Evolutionary conservation across 2,329 filamentous ascomycete species (phyloP).

Genomic region (Fusarium protoensiforme): DNA sequence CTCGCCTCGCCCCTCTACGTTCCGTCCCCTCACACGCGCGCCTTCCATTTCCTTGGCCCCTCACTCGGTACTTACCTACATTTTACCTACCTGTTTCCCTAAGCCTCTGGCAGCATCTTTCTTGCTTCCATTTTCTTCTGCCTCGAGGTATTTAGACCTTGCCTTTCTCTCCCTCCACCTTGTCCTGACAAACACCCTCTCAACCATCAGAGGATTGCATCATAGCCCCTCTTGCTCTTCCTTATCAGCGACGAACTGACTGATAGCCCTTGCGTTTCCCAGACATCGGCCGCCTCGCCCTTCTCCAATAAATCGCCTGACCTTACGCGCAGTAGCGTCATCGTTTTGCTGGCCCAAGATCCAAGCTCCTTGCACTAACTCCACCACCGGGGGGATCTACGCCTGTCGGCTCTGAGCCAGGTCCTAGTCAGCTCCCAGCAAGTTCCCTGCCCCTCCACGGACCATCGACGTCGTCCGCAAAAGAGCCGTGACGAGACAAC

Average conservation of each 20-base stretch:
- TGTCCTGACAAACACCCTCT: background rate
- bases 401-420: slow-evolving; percentile 32
- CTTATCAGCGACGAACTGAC: slow-evolving; percentile 4
- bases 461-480: slow-evolving; percentile 32
- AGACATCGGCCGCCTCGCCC: slow-evolving; percentile 23
- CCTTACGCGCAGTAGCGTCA: slow-evolving; percentile 44
- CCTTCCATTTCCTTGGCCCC: slow-evolving; percentile 15
- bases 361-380: slow-evolving; percentile 43
- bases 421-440: slow-evolving; percentile 31
- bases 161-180: background rate
- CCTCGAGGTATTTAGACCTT: slow-evolving; percentile 12
- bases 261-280: slow-evolving; percentile 16
- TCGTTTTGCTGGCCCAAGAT: slow-evolving; percentile 33
- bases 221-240: background rate
- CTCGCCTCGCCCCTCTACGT: background rate
- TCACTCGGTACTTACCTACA: slow-evolving; percentile 26
- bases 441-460: slow-evolving; percentile 43
- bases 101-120: slow-evolving; percentile 21
- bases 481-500: slow-evolving; percentile 32
- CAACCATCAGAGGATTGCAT: background rate
- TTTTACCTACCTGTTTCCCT: slow-evolving; percentile 3
- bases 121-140: slow-evolving; percentile 22
- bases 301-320: slow-evolving; percentile 44
- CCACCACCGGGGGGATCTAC: slow-evolving; percentile 43
- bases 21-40: background rate